phyloP scores from a whole-genome alignment of 768 basidiomycete genomes.

The Hortiboletus campestris region DNA sequence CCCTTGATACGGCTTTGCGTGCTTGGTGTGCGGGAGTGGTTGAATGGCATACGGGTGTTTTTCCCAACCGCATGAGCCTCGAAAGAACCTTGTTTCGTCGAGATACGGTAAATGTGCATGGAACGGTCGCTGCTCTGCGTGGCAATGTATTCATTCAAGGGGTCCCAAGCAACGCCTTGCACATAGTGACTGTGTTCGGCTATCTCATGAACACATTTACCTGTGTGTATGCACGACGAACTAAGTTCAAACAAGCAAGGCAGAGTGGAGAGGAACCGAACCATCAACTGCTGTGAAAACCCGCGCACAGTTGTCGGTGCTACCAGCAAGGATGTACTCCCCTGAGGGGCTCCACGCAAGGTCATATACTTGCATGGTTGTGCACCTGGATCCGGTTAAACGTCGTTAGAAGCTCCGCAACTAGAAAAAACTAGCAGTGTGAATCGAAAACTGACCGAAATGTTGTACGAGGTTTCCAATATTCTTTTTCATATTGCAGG shows the following conservation, averaged over 20 bases:
- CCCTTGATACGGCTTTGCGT: conserved; percentile 54
- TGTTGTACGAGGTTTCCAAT: conserved; percentile 87
- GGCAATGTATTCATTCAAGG: conserved; percentile 93
- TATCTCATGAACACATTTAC: conserved; percentile 84
- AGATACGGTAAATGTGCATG: conserved; percentile 91
- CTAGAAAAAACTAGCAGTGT: not conserved
- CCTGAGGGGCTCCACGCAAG: conserved; percentile 96
- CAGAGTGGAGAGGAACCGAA: conserved; percentile 30
- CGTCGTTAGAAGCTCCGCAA: conserved; percentile 1
- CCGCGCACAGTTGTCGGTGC: conserved; percentile 92
- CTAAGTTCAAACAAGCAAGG: not conserved
- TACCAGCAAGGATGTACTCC: conserved; percentile 92
- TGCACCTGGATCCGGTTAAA: conserved; percentile 55
- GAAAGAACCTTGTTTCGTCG: conserved; percentile 73
- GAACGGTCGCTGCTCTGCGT: conserved; percentile 96
- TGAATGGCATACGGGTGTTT: conserved; percentile 69
- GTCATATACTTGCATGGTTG: conserved; percentile 96
- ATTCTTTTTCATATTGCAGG: conserved; percentile 86
- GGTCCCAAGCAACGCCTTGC: conserved; percentile 99
- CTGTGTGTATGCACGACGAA: conserved; percentile 35
- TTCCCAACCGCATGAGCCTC: conserved; percentile 91
- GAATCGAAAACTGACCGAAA: conserved; percentile 57
- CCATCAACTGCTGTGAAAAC: conserved; percentile 78
- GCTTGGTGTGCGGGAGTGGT: conserved; percentile 72
- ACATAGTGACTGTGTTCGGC: conserved; percentile 96